Evolutionary conservation across 352 stramenopile genomes (phyloP), one percentile per base, ranked within the genome.

Genomic region (Phytophthora rubi): DNA sequence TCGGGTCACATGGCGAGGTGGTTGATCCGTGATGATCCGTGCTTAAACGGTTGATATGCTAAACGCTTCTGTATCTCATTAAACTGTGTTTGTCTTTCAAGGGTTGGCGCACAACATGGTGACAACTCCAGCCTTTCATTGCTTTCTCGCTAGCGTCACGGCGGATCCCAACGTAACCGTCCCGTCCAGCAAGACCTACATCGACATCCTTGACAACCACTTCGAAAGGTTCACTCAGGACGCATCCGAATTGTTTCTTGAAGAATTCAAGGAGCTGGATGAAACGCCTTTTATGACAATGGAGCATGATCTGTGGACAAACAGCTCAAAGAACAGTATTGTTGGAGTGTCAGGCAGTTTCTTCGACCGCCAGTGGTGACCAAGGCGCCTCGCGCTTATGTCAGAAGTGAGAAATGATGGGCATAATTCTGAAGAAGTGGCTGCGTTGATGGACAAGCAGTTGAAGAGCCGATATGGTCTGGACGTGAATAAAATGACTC

Each of bases 301-400:
- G 33, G 47, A 55, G 10, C 37, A 67, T n/a, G 60, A 60, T 26
- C 8, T 67, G 2, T 60, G 49, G 23, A 55, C 60, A 4, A 60
- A 67, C 28, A 60, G 7, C 2, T 28, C 35, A 0, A 67, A 67
- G 39, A 67, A 53, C 18, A 26, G 37, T 15, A 67, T 67, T 39
- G 51, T 60, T n/a, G 60, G 51, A 6, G 51, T 44, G 10, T 67
- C 60, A 2, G 4, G 32, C 10, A 16, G 13, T 1, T 60, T 55
- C 9, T 60, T 55, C 26, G 51, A 60, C 26, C 49, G 8, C 2
- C 15, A 35, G 5, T 54, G 59, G 49, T 1, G 21, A 9, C 32
- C 30, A 10, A 4, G 35, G n/a, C 15, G 45, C 4, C 4, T 67
- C 1, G 51, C 60, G 3, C 37, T 67, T 0, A 15, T 67, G 0